These are phyloP conservation scores for Penicillium palitans DNA, from an alignment of 2,329 filamentous ascomycete species.

Conservation along the genomic window DNA sequence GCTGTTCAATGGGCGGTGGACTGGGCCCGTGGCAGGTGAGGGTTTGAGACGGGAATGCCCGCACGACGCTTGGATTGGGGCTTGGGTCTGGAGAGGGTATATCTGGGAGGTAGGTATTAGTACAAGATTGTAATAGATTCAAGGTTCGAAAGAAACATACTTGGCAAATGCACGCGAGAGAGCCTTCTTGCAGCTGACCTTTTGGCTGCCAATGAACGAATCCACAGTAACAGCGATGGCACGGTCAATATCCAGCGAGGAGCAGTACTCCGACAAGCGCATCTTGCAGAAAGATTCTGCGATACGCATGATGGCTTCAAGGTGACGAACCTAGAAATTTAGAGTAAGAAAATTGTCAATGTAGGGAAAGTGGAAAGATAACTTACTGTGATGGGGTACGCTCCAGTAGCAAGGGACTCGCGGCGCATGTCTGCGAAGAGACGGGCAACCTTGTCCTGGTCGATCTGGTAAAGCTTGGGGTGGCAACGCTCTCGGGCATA, in stretches of 20 bases:
- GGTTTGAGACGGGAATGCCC: conserved; percentile 36
- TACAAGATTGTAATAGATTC: neutral
- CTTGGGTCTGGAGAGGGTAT: conserved; percentile 43
- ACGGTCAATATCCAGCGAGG: conserved; percentile 85
- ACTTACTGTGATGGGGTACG: conserved; percentile 95
- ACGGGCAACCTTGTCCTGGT: conserved; percentile 92
- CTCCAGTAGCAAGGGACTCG: conserved; percentile 88
- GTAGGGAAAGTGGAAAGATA: neutral
- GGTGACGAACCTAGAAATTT: conserved; percentile 74
- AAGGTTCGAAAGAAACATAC: conserved; percentile 60
- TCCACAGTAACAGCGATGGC: conserved; percentile 96
- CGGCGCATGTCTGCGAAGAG: conserved; percentile 95
- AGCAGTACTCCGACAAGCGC: conserved; percentile 95
- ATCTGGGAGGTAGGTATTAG: conserved; percentile 28
- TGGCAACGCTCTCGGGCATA: conserved; percentile 87
- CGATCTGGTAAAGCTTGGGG: conserved; percentile 95
- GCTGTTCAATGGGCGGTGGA: conserved; percentile 17
- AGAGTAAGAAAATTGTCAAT: conserved; percentile 7
- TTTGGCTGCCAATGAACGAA: conserved; percentile 93
- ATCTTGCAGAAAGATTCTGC: conserved; percentile 94
- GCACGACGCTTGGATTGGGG: conserved; percentile 43
- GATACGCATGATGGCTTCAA: conserved; percentile 97
- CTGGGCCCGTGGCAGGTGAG: conserved; percentile 25
- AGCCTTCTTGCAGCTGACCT: conserved; percentile 96
- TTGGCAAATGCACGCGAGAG: conserved; percentile 93